Conservation (phyloP, 1,139 yeast genomes). For the Taphrina betulina region DNA sequence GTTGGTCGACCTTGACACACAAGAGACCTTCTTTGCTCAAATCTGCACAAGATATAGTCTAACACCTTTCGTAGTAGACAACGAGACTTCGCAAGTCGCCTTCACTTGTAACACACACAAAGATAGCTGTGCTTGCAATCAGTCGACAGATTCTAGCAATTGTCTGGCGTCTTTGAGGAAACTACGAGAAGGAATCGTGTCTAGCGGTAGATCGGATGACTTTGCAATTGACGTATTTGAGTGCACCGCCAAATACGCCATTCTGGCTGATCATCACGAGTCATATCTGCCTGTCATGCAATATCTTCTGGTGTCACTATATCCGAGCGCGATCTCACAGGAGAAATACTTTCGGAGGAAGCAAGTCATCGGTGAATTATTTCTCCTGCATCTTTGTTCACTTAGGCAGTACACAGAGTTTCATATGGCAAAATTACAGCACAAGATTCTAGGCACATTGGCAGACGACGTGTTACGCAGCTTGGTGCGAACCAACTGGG, state of each 20-base stretch:
- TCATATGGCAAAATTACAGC: not conserved
- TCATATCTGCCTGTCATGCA: conserved; percentile 38
- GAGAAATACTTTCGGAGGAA: not conserved
- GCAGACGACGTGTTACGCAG: not conserved
- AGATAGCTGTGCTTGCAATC: too few relatives aligned
- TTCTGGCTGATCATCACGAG: conserved; percentile 38
- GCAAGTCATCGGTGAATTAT: not conserved
- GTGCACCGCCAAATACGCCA: conserved; percentile 37
- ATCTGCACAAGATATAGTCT: conserved; percentile 19
- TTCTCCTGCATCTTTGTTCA: conserved; percentile 16
- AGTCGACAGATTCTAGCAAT: conserved; percentile 9
- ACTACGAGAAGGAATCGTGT: conserved; percentile 38
- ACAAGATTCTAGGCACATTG: not conserved
- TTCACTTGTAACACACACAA: not conserved
- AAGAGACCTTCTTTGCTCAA: conserved; percentile 35
- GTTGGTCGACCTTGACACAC: conserved; percentile 32
- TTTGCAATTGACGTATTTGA: conserved; percentile 33
- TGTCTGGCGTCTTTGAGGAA: conserved; percentile 33
- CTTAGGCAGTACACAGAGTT: conserved; percentile 16
- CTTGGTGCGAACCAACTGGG: conserved; percentile 1
- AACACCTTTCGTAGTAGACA: not conserved
- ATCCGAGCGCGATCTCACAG: conserved; percentile 15
- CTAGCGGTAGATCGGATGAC: conserved; percentile 35
- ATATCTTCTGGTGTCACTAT: conserved; percentile 37
- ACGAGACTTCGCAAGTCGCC: not conserved